Evolutionary conservation across 768 basidiomycete species (phyloP), one percentile per base, ranked within the genome.

Genomic region (Tubosaeta sp.): DNA sequence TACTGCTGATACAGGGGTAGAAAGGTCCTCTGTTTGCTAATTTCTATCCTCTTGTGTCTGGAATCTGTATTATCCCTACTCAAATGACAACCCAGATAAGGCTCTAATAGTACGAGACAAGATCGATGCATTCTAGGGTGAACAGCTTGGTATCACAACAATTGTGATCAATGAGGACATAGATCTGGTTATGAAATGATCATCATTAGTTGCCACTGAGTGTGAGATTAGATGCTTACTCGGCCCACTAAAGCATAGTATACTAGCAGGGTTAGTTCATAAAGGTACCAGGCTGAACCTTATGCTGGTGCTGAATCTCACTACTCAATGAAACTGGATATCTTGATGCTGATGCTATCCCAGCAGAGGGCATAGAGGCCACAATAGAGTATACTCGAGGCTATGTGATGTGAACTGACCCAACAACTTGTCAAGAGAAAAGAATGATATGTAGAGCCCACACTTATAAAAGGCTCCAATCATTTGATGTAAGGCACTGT

Each of bases 211-310:
- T n/a, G n/a, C n/a, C n/a, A n/a, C n/a, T n/a, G n/a, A n/a, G n/a
- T n/a, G n/a, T n/a, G n/a, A n/a, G n/a, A n/a, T n/a, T n/a, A n/a
- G n/a, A n/a, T n/a, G n/a, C n/a, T n/a, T n/a, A n/a, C n/a, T n/a
- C n/a, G n/a, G n/a, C n/a, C n/a, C n/a, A n/a, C n/a, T n/a, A n/a
- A n/a, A n/a, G n/a, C n/a, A n/a, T n/a, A n/a, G n/a, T n/a, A n/a
- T n/a, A n/a, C n/a, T n/a, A n/a, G n/a, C n/a, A n/a, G n/a, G n/a
- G n/a, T n/a, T n/a, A n/a, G n/a, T n/a, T n/a, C n/a, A n/a, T n/a
- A 43, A 70, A 66, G 0, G 70, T 73, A 2, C 71, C 70, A 2
- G 69, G 71, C 34, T 69, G 67, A 6, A 72, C 71, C 51, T 72
- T 73, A n/a, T 29, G 51, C 57, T 11, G 60, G 59, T 2, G 58